Evolutionary conservation across 108 stramenopile genomes (phyloP), one percentile per base, ranked within the genome.

Genomic region (Cyclotella atomus): DNA sequence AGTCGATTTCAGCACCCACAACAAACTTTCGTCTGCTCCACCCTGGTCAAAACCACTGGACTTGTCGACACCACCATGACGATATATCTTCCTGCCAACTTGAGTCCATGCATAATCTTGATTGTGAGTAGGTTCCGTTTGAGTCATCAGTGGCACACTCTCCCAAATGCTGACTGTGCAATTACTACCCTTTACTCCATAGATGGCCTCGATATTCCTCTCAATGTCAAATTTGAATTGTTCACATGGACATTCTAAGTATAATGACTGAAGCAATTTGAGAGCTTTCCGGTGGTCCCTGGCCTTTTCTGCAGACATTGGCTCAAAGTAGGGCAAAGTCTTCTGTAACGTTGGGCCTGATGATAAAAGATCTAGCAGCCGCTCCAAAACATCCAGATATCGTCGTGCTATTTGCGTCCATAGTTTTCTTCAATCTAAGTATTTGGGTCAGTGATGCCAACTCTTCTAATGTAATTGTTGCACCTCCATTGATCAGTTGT

Each of bases 1-100:
- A 68, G 6, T 14, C 25, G 38, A 83, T 77, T 83, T 71, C 34
- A 77, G 68, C 27, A 73, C 70, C 71, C 71, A 83, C 49, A 63
- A 62, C 25, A 73, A 76, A 28, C 36, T 27, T 16, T 28, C 15
- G 34, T 47, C 15, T 43, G n/a, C n/a, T n/a, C n/a, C n/a, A n/a
- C n/a, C n/a, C n/a, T n/a, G n/a, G n/a, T 28, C 29, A 36, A 28
- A 9, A 8, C 1, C 7, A 17, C 10, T 3, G 17, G 29, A n/a
- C 24, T 60, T 59, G 28, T 70, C 69, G 6, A 14, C 6, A 2
- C 69, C 69, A n/a, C 69, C 69, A 70, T 70, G 69, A 17, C 36
- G 36, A n/a, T 70, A 70, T 2, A 70, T 70, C 30, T 70, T 59
- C 6, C 60, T 10, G 3, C 69, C 69, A 15, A 62, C 1, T 20